Evolutionary conservation across 2,329 filamentous ascomycete species (phyloP).

Genomic region (Botrytis aclada): DNA sequence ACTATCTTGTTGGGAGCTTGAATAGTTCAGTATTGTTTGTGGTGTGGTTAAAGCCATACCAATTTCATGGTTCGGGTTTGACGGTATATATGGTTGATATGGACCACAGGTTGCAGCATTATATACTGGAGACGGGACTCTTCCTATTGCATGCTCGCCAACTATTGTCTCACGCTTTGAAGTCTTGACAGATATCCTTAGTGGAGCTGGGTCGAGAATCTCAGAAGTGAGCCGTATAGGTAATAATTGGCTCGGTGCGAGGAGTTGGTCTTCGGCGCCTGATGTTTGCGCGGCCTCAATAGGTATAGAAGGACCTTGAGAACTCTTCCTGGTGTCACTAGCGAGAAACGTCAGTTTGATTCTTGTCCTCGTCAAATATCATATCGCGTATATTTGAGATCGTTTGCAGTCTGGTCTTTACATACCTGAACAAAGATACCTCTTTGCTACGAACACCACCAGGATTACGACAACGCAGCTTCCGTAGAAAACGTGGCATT

Average conservation of each 20-base stretch:
- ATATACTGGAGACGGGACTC: neutral
- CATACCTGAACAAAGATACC: neutral
- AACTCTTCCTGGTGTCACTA: neutral
- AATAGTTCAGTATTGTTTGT: neutral
- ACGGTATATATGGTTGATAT: neutral
- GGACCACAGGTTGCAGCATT: neutral
- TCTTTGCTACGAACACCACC: neutral
- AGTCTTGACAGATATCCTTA: no score
- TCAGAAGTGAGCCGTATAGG: neutral
- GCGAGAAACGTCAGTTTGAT: neutral
- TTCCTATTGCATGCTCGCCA: neutral
- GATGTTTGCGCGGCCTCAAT: neutral
- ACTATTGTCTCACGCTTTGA: neutral
- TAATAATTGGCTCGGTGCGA: neutral
- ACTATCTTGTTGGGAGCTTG: neutral
- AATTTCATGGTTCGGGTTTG: neutral
- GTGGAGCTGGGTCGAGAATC: neutral
- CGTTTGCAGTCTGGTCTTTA: no score
- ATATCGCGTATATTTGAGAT: neutral
- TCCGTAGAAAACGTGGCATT: neutral
- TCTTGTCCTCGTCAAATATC: neutral
- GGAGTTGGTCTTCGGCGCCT: no score
- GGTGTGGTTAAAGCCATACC: neutral
- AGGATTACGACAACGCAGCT: neutral
- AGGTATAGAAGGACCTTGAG: neutral